Evolutionary conservation across 176 grass and related monocot genomes (phyloP), one percentile per base, ranked within the genome.

Genomic region (Eragrostis nindensis): DNA sequence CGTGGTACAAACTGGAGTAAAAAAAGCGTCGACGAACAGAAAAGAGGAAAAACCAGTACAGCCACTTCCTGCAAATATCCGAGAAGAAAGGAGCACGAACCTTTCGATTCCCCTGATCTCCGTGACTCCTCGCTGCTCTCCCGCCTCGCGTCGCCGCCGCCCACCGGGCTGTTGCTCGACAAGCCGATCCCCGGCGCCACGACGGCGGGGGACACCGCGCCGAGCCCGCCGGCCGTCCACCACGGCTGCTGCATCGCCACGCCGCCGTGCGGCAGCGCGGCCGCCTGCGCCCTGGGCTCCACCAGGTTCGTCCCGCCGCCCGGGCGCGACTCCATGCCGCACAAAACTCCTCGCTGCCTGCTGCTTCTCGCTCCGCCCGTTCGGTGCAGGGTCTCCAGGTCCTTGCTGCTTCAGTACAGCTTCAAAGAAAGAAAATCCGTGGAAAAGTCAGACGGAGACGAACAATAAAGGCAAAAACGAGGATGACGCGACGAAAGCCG

Each of bases 71-170:
- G 56, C 53, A 77, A 77, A 13, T 4, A 59, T n/a, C 55, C 8
- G 55, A 25, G n/a, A 61, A 17, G 9, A 9, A 27, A 54, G 44
- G 16, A 43, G 18, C 36, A 40, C 87, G 77, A 53, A 89, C 87
- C 87, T 89, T 77, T 86, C 56, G 73, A 50, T 25, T 89, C 83
- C 57, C 78, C 59, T 50, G 87, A 85, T 67, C 73, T 86, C 17
- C 40, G 57, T 16, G 87, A 86, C 56, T 89, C 78, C 59, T 86
- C 87, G 78, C 87, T 89, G 78, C 83, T 86, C 78, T 82, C 49
- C 27, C 21, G 66, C 18, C 78, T 71, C 48, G 84, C 26, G 1
- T 86, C 76, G 19, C 80, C 76, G 6, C 41, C 70, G 43, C 76
- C 70, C 1, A 74, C 42, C 52, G 69, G 70, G 43, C 56, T 78